Evolutionary conservation across 1,139 yeast species (phyloP).

Genomic region (Scheffersomyces cryptocercus): DNA sequence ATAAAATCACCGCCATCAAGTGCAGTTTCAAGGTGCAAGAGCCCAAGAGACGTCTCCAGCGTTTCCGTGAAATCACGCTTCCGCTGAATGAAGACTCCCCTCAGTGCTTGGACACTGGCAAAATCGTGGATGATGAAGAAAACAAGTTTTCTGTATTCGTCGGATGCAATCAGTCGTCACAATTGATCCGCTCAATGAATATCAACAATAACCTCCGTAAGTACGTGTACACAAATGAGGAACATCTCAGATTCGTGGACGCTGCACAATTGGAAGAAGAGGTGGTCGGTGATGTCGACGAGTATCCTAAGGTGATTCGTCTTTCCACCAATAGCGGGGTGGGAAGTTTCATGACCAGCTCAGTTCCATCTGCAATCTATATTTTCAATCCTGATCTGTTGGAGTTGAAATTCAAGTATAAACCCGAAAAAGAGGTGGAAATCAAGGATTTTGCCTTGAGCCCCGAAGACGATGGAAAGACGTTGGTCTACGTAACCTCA

Average conservation of each 20-base stretch:
- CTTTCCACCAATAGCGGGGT: slow-evolving; percentile 54
- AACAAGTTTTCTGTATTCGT: slow-evolving; percentile 55
- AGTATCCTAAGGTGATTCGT: slow-evolving; percentile 59
- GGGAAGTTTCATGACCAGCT: slow-evolving; percentile 66
- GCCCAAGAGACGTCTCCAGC: slow-evolving; percentile 53
- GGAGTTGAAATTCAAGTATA: slow-evolving; percentile 42
- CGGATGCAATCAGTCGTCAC: slow-evolving; percentile 72
- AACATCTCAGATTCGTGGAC: slow-evolving; percentile 61
- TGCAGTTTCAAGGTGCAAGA: slow-evolving; percentile 56
- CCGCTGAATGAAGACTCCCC: slow-evolving; percentile 73
- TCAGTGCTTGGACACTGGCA: slow-evolving; percentile 60
- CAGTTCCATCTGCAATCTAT: slow-evolving; percentile 57
- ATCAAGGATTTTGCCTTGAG: slow-evolving; percentile 37
- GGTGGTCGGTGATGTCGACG: slow-evolving; percentile 38
- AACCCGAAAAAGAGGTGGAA: slow-evolving; percentile 26
- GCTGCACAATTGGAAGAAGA: slow-evolving; percentile 54
- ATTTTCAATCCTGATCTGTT: slow-evolving; percentile 59
- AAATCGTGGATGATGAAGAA: slow-evolving; percentile 22
- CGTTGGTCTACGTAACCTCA: slow-evolving; percentile 59
- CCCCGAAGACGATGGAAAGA: slow-evolving; percentile 47
- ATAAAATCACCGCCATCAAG: slow-evolving; percentile 73
- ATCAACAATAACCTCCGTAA: slow-evolving; percentile 74
- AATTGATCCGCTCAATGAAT: slow-evolving; percentile 54
- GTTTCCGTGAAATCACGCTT: slow-evolving; percentile 62
- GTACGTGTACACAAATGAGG: slow-evolving; percentile 55